Evolutionary conservation across 2,329 filamentous ascomycete genomes (phyloP).

Genomic region (Thielaviopsis populi): DNA sequence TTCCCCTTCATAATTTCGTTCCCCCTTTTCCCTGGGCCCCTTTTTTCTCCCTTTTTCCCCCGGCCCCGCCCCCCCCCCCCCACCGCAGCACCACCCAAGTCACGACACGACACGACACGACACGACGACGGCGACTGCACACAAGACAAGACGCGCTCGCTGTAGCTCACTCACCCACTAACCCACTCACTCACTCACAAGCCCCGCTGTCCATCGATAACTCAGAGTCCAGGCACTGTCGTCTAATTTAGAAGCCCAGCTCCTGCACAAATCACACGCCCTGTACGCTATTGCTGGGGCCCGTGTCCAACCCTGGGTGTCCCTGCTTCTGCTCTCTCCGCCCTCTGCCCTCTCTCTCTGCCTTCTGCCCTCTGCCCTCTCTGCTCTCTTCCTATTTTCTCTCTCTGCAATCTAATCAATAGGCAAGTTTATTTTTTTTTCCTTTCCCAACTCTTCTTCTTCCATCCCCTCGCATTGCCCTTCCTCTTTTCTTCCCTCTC

Average conservation of each 20-base stretch:
- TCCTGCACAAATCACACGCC: neutral
- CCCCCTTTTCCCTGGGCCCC: neutral
- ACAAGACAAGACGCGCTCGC: neutral
- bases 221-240: too few species aligned
- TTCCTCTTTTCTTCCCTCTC: neutral
- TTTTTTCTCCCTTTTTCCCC: conserved; percentile 1
- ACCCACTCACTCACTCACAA: too few species aligned
- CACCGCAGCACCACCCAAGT: neutral
- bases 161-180: too few species aligned
- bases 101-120: neutral
- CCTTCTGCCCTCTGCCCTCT: conserved; percentile 10
- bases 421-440: neutral
- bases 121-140: neutral
- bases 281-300: conserved; percentile 7
- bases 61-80: neutral
- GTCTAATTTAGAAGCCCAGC: neutral
- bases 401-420: conserved; percentile 13
- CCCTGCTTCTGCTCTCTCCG: conserved; percentile 10
- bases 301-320: conserved; percentile 7
- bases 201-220: neutral
- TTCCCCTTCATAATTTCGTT: neutral
- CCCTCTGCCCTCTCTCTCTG: conserved; percentile 2
- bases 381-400: conserved; percentile 16
- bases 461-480: conserved; percentile 2
- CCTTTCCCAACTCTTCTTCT: conserved; percentile 4